phyloP scores from a whole-genome alignment of 805 yeast species.

The Myxozyma lipomycoides region DNA sequence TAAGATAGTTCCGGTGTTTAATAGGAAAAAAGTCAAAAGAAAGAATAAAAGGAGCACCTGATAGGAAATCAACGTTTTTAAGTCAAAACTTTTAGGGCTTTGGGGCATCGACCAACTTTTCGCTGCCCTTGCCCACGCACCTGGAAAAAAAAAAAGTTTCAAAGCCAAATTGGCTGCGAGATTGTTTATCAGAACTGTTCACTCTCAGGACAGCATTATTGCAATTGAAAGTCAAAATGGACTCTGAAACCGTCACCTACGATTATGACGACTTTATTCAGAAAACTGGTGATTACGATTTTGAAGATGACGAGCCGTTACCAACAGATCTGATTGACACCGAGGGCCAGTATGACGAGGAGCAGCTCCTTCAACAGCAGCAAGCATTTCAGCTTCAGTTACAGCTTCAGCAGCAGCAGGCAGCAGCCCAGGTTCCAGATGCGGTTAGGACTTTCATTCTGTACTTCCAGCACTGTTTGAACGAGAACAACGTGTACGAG shows the following conservation, averaged over 20 bases:
- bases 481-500: conserved; percentile 44
- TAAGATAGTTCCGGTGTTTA: too few relatives aligned
- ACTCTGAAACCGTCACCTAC: conserved; percentile 23
- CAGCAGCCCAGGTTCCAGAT: conserved; percentile 41
- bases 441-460: conserved; percentile 44
- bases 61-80: too few relatives aligned
- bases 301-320: conserved; percentile 31
- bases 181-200: too few relatives aligned
- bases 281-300: conserved; percentile 31
- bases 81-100: too few relatives aligned
- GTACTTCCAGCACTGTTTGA: conserved; percentile 43
- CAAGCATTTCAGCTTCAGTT: conserved; percentile 32
- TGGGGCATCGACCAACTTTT: too few relatives aligned
- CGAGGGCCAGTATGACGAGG: conserved; percentile 34
- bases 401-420: conserved; percentile 30
- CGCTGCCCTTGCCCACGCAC: neutral
- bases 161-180: neutral
- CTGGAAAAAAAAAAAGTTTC: neutral
- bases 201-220: too few relatives aligned
- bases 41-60: too few relatives aligned
- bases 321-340: conserved; percentile 30
- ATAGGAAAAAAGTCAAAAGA: too few relatives aligned
- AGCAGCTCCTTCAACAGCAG: conserved; percentile 36
- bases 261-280: conserved; percentile 29
- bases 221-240: conserved; percentile 20